Conservation (phyloP, 192 early-diverging fungal genomes). For the Entophlyctis luteolus region DNA sequence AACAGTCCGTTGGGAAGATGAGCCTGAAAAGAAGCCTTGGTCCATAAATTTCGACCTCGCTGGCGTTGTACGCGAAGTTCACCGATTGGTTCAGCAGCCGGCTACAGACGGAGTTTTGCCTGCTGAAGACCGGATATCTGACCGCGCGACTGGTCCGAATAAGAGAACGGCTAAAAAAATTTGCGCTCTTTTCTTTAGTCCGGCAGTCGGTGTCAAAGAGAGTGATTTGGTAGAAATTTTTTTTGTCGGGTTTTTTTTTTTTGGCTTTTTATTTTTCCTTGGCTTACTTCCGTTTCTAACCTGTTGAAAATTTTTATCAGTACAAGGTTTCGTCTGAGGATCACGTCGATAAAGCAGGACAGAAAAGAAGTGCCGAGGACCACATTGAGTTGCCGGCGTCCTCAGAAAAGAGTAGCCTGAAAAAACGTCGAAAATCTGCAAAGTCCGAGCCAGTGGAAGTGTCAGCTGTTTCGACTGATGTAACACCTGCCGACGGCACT, state of each 20-base stretch:
- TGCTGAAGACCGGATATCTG: too few species aligned
- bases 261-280: background rate
- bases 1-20: constrained; percentile 20
- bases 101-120: too few species aligned
- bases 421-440: too few species aligned
- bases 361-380: too few species aligned
- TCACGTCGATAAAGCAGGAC: too few species aligned
- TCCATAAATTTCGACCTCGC: background rate
- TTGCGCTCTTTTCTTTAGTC: background rate
- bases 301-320: too few species aligned
- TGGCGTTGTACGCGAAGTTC: background rate
- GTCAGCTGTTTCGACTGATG: background rate
- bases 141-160: background rate
- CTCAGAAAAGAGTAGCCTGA: too few species aligned
- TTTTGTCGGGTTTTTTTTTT: background rate
- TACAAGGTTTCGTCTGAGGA: too few species aligned
- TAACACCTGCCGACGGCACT: background rate
- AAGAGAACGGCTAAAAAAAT: background rate
- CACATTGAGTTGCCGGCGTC: too few species aligned
- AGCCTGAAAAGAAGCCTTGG: constrained; percentile 21
- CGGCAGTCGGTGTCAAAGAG: constrained; percentile 7
- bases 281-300: too few species aligned
- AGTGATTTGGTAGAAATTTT: constrained; percentile 7
- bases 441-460: constrained; percentile 22
- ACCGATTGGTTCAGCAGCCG: background rate